Evolutionary conservation across 1,284 basidiomycete species (phyloP), one percentile per base, ranked within the genome.

Genomic region (Thecaphora frezii): DNA sequence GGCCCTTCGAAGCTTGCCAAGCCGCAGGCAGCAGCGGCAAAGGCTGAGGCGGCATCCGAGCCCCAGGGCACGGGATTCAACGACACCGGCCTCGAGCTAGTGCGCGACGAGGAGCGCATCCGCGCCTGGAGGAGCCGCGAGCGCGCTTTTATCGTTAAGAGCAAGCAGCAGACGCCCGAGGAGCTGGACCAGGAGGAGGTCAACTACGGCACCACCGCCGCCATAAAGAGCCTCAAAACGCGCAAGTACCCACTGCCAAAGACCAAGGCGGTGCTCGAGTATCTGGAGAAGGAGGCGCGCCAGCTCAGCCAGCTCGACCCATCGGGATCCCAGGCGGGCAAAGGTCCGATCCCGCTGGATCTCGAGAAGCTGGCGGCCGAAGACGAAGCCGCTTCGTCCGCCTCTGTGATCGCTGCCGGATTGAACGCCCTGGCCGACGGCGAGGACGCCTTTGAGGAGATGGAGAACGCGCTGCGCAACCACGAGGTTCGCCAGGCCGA

Each of bases 121-220:
- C 51, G 40, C 12, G 53, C 51, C 10, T 74, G 65, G 65, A 40
- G 54, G n/a, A 25, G 39, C 5, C 42, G 67, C 4, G 30, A 54
- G 8, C 48, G 63, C 3, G 69, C 62, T 0, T 66, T 61, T 26
- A 36, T 28, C 0, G 22, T 56, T 16, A 36, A 36, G 33, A 36
- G 33, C 16, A 16, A 36, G 5, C 12, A 16, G 12, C 12, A 7
- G 33, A 14, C 4, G 2, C 79, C 62, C 10, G 71, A 82, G 0
- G 85, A 83, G 4, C 71, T 84, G 19, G 82, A 85, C 7, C 82
- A 84, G 44, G 83, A 84, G 3, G 92, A 96, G 80, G 79, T 89
- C 41, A 96, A 96, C 80, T 89, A 87, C 68, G 80, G 89, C 10
- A 82, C 83, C 16, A 76, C 56, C 12, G 65, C 36, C 3, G 53